Base-by-base conservation (phyloP, 2,329 filamentous ascomycete species). In the Emmonsiellopsis sp. region DNA sequence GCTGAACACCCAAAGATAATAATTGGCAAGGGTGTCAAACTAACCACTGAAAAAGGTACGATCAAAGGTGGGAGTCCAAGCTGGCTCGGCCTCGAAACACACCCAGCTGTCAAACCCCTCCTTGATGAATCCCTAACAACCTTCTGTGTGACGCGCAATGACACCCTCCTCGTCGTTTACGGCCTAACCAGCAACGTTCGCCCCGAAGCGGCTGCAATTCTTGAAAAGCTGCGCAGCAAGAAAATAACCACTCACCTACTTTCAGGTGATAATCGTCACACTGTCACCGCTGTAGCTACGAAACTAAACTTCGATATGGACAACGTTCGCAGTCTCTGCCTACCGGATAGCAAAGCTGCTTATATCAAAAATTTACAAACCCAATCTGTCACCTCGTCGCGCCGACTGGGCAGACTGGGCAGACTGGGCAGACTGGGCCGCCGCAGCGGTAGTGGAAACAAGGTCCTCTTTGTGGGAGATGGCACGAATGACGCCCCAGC, bases 401-500 rank as follows among this genome's bases (percentile, higher is more conserved):
- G 20, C 20, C 20, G 3, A 5, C 20, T 26, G 20, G 20, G 20
- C 1, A 26, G 20, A 26, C 20, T 26, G 3, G 20, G 54, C 42
- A n/a, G 3, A 5, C 20, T 26, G 20, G 20, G 20, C 1, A 26
- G 20, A 26, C 20, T 26, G 3, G 20, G 54, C 42, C 16, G 13
- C 37, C 42, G 15, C 47, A 34, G 51, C 48, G 1, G 26, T 41
- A 56, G 58, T 38, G 48, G 55, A n/a, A 62, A 59, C n/a, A 58
- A 77, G 1, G 78, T 88, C 15, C 67, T 90, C 5, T 91, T 92
- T 67, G 79, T 80, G 50, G 87, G 87, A 35, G 87, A 92, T 60
- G 88, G 88, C 1, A 89, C 85, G 11, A 92, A 92, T 65, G 87
- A 92, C 62, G 85, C 87, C 0, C 76, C 81, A 2, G 87, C 87